Conservation (phyloP, 148 eudicot genomes). For the Cornus florida region DNA sequence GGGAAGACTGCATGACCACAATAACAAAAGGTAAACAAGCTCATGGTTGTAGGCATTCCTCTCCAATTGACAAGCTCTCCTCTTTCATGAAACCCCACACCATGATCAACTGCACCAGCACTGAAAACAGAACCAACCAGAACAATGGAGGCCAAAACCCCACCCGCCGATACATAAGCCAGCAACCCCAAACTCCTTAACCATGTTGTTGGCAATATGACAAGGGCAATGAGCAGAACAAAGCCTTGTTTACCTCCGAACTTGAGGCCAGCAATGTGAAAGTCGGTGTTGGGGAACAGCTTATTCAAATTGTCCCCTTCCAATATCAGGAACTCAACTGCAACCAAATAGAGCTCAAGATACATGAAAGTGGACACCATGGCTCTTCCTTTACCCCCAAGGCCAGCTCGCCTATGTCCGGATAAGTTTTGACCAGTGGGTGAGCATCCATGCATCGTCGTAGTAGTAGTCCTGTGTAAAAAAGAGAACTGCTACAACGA, state of each 20-base stretch:
- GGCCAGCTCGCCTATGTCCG: conserved; percentile 40
- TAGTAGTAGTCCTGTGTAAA: conserved; percentile 43
- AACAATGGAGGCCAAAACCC: conserved; percentile 46
- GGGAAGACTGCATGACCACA: conserved; percentile 68
- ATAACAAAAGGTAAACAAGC: conserved; percentile 65
- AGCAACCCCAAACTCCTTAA: conserved; percentile 41
- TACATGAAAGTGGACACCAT: conserved; percentile 39
- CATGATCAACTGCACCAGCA: conserved; percentile 50
- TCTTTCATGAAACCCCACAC: conserved; percentile 47
- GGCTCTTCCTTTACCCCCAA: conserved; percentile 41
- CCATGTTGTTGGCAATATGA: conserved; percentile 58
- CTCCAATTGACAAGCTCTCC: conserved; percentile 36
- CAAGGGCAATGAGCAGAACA: conserved; percentile 32
- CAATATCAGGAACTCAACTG: conserved; percentile 43
- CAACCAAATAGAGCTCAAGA: conserved; percentile 42
- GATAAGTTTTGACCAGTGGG: conserved; percentile 33
- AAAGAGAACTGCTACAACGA: conserved; percentile 30
- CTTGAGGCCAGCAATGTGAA: conserved; percentile 24
- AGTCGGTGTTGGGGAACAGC: conserved; percentile 25
- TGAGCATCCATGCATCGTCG: conserved; percentile 38
- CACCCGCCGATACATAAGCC: conserved; percentile 53
- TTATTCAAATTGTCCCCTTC: conserved; percentile 49
- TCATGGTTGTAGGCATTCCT: conserved; percentile 54
- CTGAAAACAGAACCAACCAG: conserved; percentile 43
- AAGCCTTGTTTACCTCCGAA: conserved; percentile 41